A percentile compares a stretch with the other conserved stretches of the same genome.
These are phyloP conservation scores for Akanthomyces muscarius DNA, from an alignment of 2,329 filamentous ascomycete species.

Conservation along the genomic window DNA sequence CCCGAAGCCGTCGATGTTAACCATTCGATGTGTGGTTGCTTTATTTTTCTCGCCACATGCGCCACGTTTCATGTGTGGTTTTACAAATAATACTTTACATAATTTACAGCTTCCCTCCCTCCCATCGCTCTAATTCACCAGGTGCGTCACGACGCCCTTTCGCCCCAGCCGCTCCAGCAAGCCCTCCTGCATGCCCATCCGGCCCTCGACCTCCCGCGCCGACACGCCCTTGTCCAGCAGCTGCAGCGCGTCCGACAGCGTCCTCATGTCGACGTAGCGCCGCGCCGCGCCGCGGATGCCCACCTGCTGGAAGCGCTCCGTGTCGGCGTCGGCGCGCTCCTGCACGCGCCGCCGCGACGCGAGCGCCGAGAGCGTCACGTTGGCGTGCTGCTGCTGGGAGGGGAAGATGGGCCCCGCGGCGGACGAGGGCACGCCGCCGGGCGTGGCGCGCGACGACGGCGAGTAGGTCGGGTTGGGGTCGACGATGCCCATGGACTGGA, in stretches of 20 bases:
- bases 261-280: slow-evolving; percentile 46
- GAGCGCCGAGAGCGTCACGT: slow-evolving; percentile 47
- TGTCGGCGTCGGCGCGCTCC: slow-evolving; percentile 41
- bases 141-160: slow-evolving; percentile 12
- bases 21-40: too few species aligned
- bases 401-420: slow-evolving; percentile 25
- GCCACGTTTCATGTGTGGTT: background rate
- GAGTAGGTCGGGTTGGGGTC: slow-evolving; percentile 52
- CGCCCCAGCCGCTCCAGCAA: slow-evolving; percentile 44
- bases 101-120: too few species aligned
- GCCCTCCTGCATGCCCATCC: slow-evolving; percentile 42
- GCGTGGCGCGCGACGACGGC: slow-evolving; percentile 44
- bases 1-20: too few species aligned
- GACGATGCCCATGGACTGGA: slow-evolving; percentile 52
- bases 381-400: slow-evolving; percentile 30
- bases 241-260: slow-evolving; percentile 43
- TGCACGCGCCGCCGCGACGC: slow-evolving; percentile 45
- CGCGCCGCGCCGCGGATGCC: slow-evolving; percentile 30
- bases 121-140: background rate
- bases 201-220: slow-evolving; percentile 41
- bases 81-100: background rate
- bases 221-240: slow-evolving; percentile 39
- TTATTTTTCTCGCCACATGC: too few species aligned
- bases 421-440: slow-evolving; percentile 22
- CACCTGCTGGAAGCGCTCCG: slow-evolving; percentile 35